phyloP scores from a whole-genome alignment of 1,284 basidiomycete species.

The Pseudozyma sp. region DNA sequence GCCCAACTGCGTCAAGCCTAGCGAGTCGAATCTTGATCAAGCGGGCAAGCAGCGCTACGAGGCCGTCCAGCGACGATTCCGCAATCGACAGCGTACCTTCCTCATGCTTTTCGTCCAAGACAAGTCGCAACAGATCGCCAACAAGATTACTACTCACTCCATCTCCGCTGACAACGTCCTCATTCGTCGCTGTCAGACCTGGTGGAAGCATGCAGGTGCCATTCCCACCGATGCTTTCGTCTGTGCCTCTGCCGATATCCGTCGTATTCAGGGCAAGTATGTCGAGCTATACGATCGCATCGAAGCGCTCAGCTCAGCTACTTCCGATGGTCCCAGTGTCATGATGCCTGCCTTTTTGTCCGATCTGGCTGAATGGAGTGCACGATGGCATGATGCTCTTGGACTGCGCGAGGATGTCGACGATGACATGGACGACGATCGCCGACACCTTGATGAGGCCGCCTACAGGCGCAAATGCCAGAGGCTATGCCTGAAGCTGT shows the following conservation, averaged over 20 bases:
- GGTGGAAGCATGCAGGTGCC: constrained; percentile 39
- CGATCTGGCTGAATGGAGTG: constrained; percentile 44
- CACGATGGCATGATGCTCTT: constrained; percentile 45
- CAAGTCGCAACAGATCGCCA: constrained; percentile 54
- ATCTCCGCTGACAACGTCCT: constrained; percentile 45
- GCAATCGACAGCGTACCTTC: constrained; percentile 53
- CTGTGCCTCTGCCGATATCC: constrained; percentile 43
- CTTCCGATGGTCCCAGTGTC: constrained; percentile 44
- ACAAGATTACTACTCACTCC: constrained; percentile 45
- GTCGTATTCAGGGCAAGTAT: constrained; percentile 49
- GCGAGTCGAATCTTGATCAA: constrained; percentile 38
- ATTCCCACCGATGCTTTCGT: constrained; percentile 45
- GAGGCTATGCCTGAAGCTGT: constrained; percentile 37
- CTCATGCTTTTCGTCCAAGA: constrained; percentile 54
- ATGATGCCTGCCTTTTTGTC: constrained; percentile 52
- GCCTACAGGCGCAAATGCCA: constrained; percentile 32
- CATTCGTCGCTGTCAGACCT: constrained; percentile 47
- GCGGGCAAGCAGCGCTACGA: constrained; percentile 39
- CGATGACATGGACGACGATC: constrained; percentile 17
- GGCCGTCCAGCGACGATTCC: constrained; percentile 44
- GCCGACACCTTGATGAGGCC: constrained; percentile 20
- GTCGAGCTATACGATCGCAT: constrained; percentile 50
- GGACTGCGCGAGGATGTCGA: constrained; percentile 36
- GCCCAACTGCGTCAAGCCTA: constrained; percentile 51
- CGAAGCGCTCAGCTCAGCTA: constrained; percentile 37